Base-by-base conservation (phyloP, 345 rosid species). In the Pistacia vera region DNA sequence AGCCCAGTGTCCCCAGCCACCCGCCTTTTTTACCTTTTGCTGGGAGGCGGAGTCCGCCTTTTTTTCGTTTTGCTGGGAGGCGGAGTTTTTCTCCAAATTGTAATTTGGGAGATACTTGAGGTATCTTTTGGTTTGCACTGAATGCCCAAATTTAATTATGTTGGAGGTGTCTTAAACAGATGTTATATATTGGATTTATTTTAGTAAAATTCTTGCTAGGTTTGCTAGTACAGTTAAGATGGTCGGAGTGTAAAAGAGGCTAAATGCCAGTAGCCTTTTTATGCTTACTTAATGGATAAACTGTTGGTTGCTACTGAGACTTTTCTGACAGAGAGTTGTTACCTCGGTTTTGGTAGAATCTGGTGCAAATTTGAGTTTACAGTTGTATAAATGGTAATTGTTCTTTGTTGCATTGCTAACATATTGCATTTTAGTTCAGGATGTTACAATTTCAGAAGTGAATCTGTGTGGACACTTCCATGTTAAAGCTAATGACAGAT, bases 81-180 rank as follows among this genome's bases (percentile, higher is more conserved):
- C 76, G 65, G 8, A 76, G 63, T 38, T 73, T 81, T 56, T 4
- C 76, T 16, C 83, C 78, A 6, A 41, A 60, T 68, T 85, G 93
- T 79, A 80, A 80, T 72, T 83, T 76, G 36, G 89, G 89, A 78
- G 80, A 86, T 54, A 63, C 11, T 33, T 60, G 68, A 76, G 65
- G 63, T 9, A 20, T 9, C 12, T 51, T 18, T 51, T 11, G 67
- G 18, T 67, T 62, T 9, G 64, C 51, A 67, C 52, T 0, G 51
- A 38, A 36, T 49, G 13, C n/a, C 13, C 11, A 17, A 59, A 49
- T 61, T 22, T 25, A 10, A 46, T 41, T 20, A 6, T 36, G 17
- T 6, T 60, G 54, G 62, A 68, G 74, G 41, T 66, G 38, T 10
- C 28, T 22, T 14, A 16, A 66, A 48, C 3, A 66, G 72, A 75